Conservation (phyloP, 2,329 filamentous ascomycete genomes). For the Diaporthe citrichinensis region DNA sequence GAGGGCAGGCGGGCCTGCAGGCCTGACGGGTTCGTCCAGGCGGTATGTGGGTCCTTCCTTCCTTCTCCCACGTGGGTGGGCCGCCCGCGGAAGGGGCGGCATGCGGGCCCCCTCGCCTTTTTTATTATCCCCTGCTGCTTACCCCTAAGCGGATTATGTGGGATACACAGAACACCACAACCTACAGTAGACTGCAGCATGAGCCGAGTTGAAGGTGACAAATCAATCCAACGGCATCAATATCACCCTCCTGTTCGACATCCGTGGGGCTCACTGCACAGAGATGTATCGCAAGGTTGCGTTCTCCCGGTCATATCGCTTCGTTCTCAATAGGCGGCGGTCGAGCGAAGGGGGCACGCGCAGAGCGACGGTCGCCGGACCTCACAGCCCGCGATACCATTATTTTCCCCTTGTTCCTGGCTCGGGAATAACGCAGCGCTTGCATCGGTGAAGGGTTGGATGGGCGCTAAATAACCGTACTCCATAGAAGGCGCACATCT, state of each 20-base stretch:
- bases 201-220: neutral
- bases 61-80: conserved; percentile 21
- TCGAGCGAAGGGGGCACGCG: too few species aligned
- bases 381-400: neutral
- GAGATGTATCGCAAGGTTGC: too few species aligned
- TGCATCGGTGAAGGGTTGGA: neutral
- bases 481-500: conserved; percentile 8
- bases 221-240: neutral
- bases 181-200: neutral
- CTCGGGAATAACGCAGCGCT: neutral
- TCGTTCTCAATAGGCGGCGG: neutral
- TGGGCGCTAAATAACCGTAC: neutral
- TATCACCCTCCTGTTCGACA: neutral
- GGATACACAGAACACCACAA: neutral
- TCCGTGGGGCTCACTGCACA: neutral
- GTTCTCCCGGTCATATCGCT: neutral
- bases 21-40: neutral
- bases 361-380: neutral
- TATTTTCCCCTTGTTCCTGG: too few species aligned
- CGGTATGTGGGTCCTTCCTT: neutral
- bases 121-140: too few species aligned
- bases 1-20: neutral
- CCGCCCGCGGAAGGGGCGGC: conserved; percentile 21
- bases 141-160: too few species aligned
- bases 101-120: neutral